Conservation (phyloP, 1,284 basidiomycete genomes). For the Marasmius sp. region DNA sequence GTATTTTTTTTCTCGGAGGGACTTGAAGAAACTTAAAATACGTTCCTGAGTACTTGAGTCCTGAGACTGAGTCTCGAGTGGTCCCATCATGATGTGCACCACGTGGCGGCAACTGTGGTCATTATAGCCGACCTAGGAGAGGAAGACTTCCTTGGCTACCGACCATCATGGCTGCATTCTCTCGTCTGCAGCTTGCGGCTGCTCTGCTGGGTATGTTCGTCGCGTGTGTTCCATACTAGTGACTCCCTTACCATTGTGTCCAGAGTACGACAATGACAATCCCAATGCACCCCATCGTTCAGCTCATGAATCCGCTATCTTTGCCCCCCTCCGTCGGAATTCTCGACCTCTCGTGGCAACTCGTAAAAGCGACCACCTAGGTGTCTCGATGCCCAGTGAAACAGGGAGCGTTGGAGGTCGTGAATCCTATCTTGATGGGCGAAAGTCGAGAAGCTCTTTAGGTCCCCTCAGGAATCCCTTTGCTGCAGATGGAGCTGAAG, state of each 20-base stretch:
- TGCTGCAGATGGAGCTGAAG: constrained; percentile 55
- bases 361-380: constrained; percentile 66
- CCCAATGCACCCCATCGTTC: constrained; percentile 58
- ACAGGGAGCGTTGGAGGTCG: constrained; percentile 42
- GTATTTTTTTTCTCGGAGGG: too few species aligned
- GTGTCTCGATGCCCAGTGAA: constrained; percentile 64
- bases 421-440: constrained; percentile 45
- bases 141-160: background rate
- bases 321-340: constrained; percentile 66
- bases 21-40: too few species aligned
- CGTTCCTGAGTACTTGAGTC: too few species aligned
- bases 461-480: constrained; percentile 69
- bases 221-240: constrained; percentile 1
- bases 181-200: constrained; percentile 77
- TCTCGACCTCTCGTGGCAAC: constrained; percentile 37
- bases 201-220: constrained; percentile 64
- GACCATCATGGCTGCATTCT: constrained; percentile 52
- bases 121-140: background rate
- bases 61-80: too few species aligned
- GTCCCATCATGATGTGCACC: background rate
- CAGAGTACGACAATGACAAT: constrained; percentile 85
- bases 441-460: constrained; percentile 54
- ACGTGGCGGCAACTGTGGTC: background rate
- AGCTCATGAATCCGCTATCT: constrained; percentile 81
- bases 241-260: background rate